These are phyloP conservation scores for Thermomucor indicae-seudaticae DNA, from an alignment of 371 early-diverging fungal genomes.

Conservation along the genomic window DNA sequence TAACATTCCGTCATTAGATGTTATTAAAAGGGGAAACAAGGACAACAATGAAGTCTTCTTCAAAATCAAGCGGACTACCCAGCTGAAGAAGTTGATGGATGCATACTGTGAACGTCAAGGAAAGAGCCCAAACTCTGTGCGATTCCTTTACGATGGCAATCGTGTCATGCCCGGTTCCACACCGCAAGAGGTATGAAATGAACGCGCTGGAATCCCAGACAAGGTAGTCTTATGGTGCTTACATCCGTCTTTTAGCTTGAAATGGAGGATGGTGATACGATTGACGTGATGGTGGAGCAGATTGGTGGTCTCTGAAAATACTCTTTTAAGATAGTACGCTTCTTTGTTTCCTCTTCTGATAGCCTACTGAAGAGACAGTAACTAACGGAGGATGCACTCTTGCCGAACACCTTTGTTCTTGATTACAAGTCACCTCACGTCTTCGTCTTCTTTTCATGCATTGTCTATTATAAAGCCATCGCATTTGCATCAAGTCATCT, in stretches of 20 bases:
- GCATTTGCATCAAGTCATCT: too few relatives aligned
- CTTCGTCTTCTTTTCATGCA: too few relatives aligned
- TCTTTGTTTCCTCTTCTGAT: too few relatives aligned
- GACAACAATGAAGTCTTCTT: conserved; percentile 83
- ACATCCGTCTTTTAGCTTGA: conserved; percentile 66
- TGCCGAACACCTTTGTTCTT: too few relatives aligned
- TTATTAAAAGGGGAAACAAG: conserved; percentile 20
- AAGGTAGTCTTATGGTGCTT: neutral
- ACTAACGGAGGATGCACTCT: too few relatives aligned
- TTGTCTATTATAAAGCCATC: too few relatives aligned
- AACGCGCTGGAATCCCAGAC: neutral
- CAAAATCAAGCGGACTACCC: conserved; percentile 91
- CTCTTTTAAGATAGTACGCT: too few relatives aligned
- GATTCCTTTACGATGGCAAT: conserved; percentile 88
- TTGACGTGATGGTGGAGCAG: conserved; percentile 91
- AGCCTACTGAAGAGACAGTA: too few relatives aligned
- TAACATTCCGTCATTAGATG: neutral
- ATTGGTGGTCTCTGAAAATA: conserved; percentile 78
- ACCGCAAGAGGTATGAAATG: conserved; percentile 65
- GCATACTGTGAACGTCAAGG: conserved; percentile 83
- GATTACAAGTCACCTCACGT: too few relatives aligned
- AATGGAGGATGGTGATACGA: conserved; percentile 94
- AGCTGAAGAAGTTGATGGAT: conserved; percentile 89
- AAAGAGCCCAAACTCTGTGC: conserved; percentile 68
- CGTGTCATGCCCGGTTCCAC: conserved; percentile 74